Percentiles rank a stretch among this genome's conserved stretches.
These are phyloP conservation scores for Pyrenophora tritici-repentis DNA, from an alignment of 2,329 filamentous ascomycete species.

Conservation along the genomic window DNA sequence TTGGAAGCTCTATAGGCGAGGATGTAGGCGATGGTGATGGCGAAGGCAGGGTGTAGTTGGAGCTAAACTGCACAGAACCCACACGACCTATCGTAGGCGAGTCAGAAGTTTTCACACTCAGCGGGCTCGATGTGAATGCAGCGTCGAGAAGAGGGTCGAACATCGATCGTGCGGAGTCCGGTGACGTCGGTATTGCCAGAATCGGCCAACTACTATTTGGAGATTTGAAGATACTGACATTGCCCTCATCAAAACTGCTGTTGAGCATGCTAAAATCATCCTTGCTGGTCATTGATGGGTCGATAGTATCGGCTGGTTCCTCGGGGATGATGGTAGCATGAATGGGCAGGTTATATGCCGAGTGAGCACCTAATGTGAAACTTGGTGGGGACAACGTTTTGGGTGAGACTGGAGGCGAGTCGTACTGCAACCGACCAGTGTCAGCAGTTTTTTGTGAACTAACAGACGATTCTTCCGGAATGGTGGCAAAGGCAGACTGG, in stretches of 20 bases:
- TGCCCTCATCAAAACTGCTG: constrained; percentile 16
- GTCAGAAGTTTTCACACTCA: constrained; percentile 5
- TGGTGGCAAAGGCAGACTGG: constrained; percentile 32
- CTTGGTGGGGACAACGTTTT: constrained; percentile 37
- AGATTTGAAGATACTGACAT: constrained; percentile 10
- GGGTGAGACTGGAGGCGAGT: constrained; percentile 48
- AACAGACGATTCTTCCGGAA: constrained; percentile 31
- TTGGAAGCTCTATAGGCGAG: constrained; percentile 16
- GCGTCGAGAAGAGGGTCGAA: constrained; percentile 32
- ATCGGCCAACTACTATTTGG: constrained; percentile 17
- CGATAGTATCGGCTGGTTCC: constrained; percentile 29
- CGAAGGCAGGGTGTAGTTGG: constrained; percentile 22
- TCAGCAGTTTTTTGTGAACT: constrained; percentile 18
- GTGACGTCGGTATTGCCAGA: constrained; percentile 18
- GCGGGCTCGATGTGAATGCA: constrained; percentile 18
- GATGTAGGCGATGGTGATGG: constrained; percentile 20
- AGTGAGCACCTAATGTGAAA: constrained; percentile 16
- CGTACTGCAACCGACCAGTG: constrained; percentile 16
- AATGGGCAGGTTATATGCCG: constrained; percentile 29
- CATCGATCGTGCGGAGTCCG: constrained; percentile 12
- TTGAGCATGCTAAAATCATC: constrained; percentile 28
- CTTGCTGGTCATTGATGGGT: constrained; percentile 33
- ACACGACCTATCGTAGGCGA: constrained; percentile 17
- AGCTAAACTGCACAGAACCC: constrained; percentile 21
- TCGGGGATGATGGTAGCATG: constrained; percentile 41